phyloP scores from a whole-genome alignment of 2,329 filamentous ascomycete genomes.

The Fusarium globosum region DNA sequence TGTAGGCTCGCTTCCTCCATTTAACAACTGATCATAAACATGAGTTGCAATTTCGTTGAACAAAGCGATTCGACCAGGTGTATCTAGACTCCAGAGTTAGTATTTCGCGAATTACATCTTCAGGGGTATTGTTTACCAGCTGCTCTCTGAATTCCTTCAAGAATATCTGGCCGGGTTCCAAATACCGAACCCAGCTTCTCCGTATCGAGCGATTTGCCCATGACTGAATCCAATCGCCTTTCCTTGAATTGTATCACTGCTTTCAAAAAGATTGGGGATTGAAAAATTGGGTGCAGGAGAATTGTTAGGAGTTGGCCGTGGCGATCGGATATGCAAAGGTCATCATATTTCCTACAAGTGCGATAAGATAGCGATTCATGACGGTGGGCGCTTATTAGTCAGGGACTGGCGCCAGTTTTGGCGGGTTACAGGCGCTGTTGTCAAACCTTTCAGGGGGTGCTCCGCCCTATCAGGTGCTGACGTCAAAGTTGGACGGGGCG shows the following conservation, averaged over 20 bases:
- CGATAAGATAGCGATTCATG: slow-evolving; percentile 44
- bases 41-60: slow-evolving; percentile 68
- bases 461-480: slow-evolving; percentile 30
- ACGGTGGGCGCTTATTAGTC: slow-evolving; percentile 40
- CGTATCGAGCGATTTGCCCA: slow-evolving; percentile 60
- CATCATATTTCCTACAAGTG: slow-evolving; percentile 39
- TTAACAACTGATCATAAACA: slow-evolving; percentile 58
- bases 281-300: slow-evolving; percentile 11
- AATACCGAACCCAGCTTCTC: slow-evolving; percentile 65
- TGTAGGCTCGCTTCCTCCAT: slow-evolving; percentile 56
- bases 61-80: slow-evolving; percentile 60
- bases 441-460: slow-evolving; percentile 16
- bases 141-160: slow-evolving; percentile 63
- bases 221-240: slow-evolving; percentile 43
- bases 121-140: slow-evolving; percentile 58
- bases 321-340: slow-evolving; percentile 31
- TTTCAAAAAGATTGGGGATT: slow-evolving; percentile 19
- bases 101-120: slow-evolving; percentile 1
- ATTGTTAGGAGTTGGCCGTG: slow-evolving; percentile 28
- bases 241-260: slow-evolving; percentile 26
- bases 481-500: slow-evolving; percentile 11
- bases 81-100: slow-evolving; percentile 54
- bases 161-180: slow-evolving; percentile 65
- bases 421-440: slow-evolving; percentile 28
- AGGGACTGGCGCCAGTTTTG: slow-evolving; percentile 21